Conservation (phyloP, 805 yeast genomes). For the Yarrowia porcina region DNA sequence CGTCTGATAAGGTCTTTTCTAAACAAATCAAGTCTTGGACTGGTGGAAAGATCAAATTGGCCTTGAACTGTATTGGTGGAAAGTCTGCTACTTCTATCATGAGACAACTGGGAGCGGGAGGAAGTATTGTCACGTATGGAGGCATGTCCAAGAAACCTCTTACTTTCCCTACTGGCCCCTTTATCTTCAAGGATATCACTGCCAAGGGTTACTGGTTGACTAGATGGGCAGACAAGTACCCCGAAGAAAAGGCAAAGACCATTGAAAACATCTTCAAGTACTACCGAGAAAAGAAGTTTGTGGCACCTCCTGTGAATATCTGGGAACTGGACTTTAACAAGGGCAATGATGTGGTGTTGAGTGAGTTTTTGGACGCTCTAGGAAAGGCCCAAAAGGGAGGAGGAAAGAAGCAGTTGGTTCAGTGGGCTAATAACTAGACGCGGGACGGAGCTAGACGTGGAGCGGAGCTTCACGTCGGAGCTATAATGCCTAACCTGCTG, state of each 20-base stretch:
- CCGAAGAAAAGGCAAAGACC: constrained; percentile 56
- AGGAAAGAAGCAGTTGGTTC: constrained; percentile 44
- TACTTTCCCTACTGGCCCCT: constrained; percentile 79
- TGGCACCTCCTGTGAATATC: constrained; percentile 48
- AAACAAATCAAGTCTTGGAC: constrained; percentile 47
- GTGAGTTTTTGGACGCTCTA: constrained; percentile 47
- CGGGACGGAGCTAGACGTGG: too few relatives aligned
- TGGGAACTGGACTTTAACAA: constrained; percentile 40
- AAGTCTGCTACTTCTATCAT: constrained; percentile 76
- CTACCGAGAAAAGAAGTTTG: constrained; percentile 56
- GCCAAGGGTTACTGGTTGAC: constrained; percentile 95
- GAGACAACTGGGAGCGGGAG: constrained; percentile 71
- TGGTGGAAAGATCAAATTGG: constrained; percentile 64
- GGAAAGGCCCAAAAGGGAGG: constrained; percentile 41
- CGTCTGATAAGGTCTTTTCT: constrained; percentile 59
- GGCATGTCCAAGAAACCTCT: constrained; percentile 98
- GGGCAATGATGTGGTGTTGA: constrained; percentile 44
- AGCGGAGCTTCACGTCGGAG: too few relatives aligned
- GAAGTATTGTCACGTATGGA: constrained; percentile 85
- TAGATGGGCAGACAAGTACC: constrained; percentile 55
- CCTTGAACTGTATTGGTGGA: constrained; percentile 93
- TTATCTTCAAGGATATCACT: constrained; percentile 83
- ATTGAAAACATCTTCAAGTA: constrained; percentile 54
- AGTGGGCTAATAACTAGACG: not conserved
- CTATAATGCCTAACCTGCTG: too few relatives aligned